Conservation (phyloP, 768 basidiomycete genomes). For the Gymnopilus junonius region DNA sequence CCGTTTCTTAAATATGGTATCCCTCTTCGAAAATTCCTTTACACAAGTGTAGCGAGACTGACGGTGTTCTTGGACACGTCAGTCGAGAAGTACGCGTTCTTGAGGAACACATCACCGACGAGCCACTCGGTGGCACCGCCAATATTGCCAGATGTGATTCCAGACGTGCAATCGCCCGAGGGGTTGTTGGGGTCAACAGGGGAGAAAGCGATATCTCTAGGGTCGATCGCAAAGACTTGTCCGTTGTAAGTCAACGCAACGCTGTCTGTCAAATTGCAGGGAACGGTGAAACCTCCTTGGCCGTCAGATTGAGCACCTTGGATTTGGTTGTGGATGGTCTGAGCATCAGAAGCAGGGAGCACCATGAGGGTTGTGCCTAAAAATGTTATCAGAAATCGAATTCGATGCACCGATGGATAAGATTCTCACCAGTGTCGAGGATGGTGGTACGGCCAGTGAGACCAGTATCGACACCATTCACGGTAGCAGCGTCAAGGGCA, state of each 20-base stretch:
- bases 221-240: slow-evolving; percentile 57
- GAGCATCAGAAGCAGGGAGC: slow-evolving; percentile 43
- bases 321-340: slow-evolving; percentile 46
- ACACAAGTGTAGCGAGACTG: slow-evolving; percentile 48
- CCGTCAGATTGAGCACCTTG: slow-evolving; percentile 45
- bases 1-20: slow-evolving; percentile 1
- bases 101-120: slow-evolving; percentile 67
- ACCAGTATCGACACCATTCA: slow-evolving; percentile 57
- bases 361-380: slow-evolving; percentile 52
- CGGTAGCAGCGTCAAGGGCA: slow-evolving; percentile 57
- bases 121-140: slow-evolving; percentile 39
- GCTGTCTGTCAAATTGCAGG: slow-evolving; percentile 46
- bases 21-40: background rate
- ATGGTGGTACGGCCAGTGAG: slow-evolving; percentile 73
- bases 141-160: slow-evolving; percentile 66
- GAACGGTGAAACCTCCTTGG: slow-evolving; percentile 55
- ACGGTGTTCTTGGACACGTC: slow-evolving; percentile 61
- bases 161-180: slow-evolving; percentile 70
- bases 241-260: slow-evolving; percentile 55
- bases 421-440: slow-evolving; percentile 52
- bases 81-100: slow-evolving; percentile 77
- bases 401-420: background rate
- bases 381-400: background rate
- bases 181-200: slow-evolving; percentile 53
- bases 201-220: slow-evolving; percentile 65